phyloP scores from a whole-genome alignment of 2,329 filamentous ascomycete genomes.

The Neonectria hederae region DNA sequence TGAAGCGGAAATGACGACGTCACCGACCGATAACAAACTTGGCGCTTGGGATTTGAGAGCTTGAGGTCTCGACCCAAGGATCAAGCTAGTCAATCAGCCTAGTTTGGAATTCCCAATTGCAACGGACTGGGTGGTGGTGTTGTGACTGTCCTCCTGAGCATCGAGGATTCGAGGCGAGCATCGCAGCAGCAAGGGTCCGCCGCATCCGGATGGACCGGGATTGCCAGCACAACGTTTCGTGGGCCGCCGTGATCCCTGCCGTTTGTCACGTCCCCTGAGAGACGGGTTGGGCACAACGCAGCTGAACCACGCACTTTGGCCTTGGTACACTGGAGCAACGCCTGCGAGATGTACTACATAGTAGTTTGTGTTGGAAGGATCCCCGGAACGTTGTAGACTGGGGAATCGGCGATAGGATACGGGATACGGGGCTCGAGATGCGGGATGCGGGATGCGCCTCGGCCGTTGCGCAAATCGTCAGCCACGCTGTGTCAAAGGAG shows the following conservation, averaged over 20 bases:
- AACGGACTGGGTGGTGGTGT: slow-evolving; percentile 23
- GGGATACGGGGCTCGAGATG: background rate
- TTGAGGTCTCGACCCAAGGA: slow-evolving; percentile 24
- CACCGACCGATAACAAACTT: slow-evolving; percentile 29
- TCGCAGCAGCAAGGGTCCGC: slow-evolving; percentile 21
- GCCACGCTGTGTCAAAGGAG: background rate
- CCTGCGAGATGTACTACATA: slow-evolving; percentile 12
- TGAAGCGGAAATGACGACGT: slow-evolving; percentile 27
- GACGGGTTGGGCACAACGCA: slow-evolving; percentile 9
- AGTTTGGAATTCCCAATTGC: slow-evolving; percentile 22
- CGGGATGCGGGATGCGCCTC: slow-evolving; percentile 8
- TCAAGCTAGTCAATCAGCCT: slow-evolving; percentile 17
- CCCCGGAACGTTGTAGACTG: background rate
- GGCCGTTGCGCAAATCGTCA: slow-evolving; percentile 18
- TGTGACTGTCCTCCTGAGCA: background rate
- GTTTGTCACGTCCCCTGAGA: slow-evolving; percentile 18
- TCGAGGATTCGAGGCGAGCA: background rate
- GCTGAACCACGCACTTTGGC: slow-evolving; percentile 8
- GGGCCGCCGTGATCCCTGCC: slow-evolving; percentile 7
- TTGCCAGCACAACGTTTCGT: slow-evolving; percentile 19
- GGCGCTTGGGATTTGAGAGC: background rate
- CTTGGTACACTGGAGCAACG: background rate
- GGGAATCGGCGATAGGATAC: background rate
- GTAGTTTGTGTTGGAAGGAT: slow-evolving; percentile 4
- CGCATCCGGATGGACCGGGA: slow-evolving; percentile 35